Percentiles rank a stretch among this genome's conserved stretches.
Evolutionary conservation across 1,284 basidiomycete genomes (phyloP).

Genomic region (Porogramme epimiltina): DNA sequence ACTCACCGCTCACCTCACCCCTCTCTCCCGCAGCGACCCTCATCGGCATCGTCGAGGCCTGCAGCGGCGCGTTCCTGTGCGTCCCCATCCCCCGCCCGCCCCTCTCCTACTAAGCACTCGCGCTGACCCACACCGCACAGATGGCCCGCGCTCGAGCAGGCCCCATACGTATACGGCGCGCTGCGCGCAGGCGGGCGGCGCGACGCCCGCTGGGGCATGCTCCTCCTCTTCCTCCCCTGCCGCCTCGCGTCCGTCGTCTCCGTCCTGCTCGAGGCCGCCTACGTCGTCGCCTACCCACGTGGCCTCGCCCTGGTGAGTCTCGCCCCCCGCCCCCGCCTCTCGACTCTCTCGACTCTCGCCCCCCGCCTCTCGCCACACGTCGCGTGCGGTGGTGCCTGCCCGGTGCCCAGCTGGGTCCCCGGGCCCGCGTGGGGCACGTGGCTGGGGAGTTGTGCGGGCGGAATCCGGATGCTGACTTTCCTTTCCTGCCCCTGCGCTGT

Average conservation of each 20-base stretch:
- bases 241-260: not conserved
- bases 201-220: not conserved
- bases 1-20: no score
- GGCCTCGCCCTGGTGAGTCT: not conserved
- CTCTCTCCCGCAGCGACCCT: not conserved
- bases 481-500: no score
- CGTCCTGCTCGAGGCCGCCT: not conserved
- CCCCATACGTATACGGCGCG: not conserved
- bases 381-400: not conserved
- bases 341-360: not conserved
- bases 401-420: no score
- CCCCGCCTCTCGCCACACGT: not conserved
- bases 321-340: not conserved
- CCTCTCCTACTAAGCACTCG: no score
- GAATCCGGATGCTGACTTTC: no score
- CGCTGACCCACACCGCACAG: not conserved
- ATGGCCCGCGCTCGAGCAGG: not conserved
- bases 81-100: not conserved
- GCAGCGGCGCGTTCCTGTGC: slow-evolving; percentile 1
- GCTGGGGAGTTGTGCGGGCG: no score
- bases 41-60: not conserved
- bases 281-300: not conserved
- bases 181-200: not conserved
- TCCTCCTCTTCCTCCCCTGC: not conserved
- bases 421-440: no score